These are phyloP conservation scores for Auricularia cornea DNA, from an alignment of 768 basidiomycete genomes.

Conservation along the genomic window DNA sequence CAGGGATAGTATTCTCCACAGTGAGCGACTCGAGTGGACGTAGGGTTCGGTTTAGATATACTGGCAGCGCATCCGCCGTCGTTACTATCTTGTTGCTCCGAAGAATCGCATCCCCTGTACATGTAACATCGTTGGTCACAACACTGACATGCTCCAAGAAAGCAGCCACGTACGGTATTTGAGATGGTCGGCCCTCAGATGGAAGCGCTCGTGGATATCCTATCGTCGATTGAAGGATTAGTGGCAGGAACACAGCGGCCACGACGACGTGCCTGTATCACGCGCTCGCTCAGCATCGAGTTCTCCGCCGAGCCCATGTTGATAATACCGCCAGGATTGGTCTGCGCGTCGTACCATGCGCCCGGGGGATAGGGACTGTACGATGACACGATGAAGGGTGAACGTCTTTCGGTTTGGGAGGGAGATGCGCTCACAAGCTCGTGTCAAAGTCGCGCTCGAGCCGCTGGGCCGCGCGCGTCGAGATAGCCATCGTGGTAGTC, in stretches of 20 bases:
- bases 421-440: too few relatives aligned
- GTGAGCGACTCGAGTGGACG: neutral
- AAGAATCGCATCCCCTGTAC: neutral
- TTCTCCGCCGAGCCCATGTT: neutral
- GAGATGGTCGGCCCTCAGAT: neutral
- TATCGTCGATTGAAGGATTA: neutral
- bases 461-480: too few relatives aligned
- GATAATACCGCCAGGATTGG: neutral
- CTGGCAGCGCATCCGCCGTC: neutral
- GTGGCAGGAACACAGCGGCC: neutral
- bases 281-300: neutral
- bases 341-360: neutral
- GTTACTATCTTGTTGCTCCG: neutral
- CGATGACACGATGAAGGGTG: neutral
- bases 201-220: neutral
- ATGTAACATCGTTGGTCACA: neutral
- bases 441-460: too few relatives aligned
- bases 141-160: neutral
- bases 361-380: neutral
- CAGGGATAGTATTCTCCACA: neutral
- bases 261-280: neutral
- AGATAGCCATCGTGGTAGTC: too few relatives aligned
- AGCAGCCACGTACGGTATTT: neutral
- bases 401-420: neutral
- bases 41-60: neutral